A percentile compares a stretch with the other conserved stretches of the same genome.
Conservation (phyloP, 1,284 basidiomycete species). For the Ceratobasidium papillatum region DNA sequence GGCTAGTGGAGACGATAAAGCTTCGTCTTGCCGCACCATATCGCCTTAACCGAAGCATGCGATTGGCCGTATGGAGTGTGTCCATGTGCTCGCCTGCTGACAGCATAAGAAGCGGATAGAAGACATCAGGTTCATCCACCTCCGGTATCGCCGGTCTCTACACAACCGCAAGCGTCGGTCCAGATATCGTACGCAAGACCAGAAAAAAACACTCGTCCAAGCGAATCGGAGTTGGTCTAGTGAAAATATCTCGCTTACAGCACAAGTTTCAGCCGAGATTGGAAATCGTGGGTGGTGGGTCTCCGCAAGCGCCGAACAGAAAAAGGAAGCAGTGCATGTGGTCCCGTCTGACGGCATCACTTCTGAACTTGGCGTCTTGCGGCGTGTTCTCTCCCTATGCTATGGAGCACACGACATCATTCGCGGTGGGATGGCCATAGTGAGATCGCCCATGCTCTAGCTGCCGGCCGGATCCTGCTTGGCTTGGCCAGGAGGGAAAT, state of each 20-base stretch:
- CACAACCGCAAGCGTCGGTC: not conserved
- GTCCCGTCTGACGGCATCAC: constrained; percentile 21
- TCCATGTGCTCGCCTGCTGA: constrained; percentile 41
- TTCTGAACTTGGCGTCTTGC: constrained; percentile 17
- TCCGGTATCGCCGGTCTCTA: constrained; percentile 22
- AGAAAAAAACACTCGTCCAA: not conserved
- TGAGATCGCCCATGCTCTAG: not conserved
- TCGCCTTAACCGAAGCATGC: not conserved
- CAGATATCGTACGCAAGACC: not conserved
- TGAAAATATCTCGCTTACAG: not conserved
- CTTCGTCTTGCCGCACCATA: not conserved
- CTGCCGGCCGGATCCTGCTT: constrained; percentile 7
- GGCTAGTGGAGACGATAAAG: constrained; percentile 29
- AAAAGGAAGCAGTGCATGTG: constrained; percentile 10
- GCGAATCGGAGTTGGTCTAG: not conserved
- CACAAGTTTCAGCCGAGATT: not conserved
- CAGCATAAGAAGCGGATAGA: constrained; percentile 21
- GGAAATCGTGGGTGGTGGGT: constrained; percentile 3
- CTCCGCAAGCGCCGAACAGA: not conserved
- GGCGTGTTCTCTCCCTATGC: not conserved
- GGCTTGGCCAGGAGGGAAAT: not conserved
- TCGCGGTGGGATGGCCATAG: constrained; percentile 7
- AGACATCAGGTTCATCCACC: not conserved
- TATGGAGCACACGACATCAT: constrained; percentile 16
- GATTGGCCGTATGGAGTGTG: constrained; percentile 25